phyloP scores from a whole-genome alignment of 371 early-diverging fungal genomes.

The Caulochytrium protostelioides region DNA sequence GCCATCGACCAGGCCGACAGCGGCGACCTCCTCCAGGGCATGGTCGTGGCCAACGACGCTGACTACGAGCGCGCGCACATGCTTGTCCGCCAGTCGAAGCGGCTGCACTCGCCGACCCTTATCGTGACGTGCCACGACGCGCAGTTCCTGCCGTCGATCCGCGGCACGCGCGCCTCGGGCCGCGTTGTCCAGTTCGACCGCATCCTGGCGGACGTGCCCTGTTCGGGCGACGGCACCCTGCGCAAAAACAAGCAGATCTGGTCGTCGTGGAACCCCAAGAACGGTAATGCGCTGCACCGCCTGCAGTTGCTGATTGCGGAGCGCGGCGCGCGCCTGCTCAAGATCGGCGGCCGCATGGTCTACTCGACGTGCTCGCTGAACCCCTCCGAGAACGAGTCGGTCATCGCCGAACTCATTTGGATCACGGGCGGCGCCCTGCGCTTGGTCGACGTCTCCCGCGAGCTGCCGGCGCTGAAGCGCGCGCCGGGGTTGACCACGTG shows the following conservation, averaged over 20 bases:
- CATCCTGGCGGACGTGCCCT: conserved; percentile 95
- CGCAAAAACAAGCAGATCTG: conserved; percentile 90
- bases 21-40: conserved; percentile 30
- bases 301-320: conserved; percentile 71
- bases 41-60: conserved; percentile 95
- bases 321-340: conserved; percentile 68
- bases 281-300: conserved; percentile 59
- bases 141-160: conserved; percentile 64
- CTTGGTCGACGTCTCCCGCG: conserved; percentile 57
- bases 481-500: conserved; percentile 57
- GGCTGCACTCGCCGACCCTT: conserved; percentile 72
- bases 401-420: conserved; percentile 9
- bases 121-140: conserved; percentile 95
- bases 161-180: conserved; percentile 6
- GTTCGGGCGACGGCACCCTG: conserved; percentile 93
- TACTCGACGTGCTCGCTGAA: conserved; percentile 99
- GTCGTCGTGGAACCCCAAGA: conserved; percentile 57
- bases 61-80: conserved; percentile 76
- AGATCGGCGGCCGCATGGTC: conserved; percentile 84
- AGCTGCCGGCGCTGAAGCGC: conserved; percentile 51
- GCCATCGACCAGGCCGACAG: conserved; percentile 50
- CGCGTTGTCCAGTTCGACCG: conserved; percentile 55
- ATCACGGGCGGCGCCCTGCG: conserved; percentile 32
- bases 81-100: conserved; percentile 86
- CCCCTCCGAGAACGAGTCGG: conserved; percentile 93